A percentile compares a stretch with the other conserved stretches of the same genome.
Conservation (phyloP, 345 rosid species). For the Noccaea bulbosa region DNA sequence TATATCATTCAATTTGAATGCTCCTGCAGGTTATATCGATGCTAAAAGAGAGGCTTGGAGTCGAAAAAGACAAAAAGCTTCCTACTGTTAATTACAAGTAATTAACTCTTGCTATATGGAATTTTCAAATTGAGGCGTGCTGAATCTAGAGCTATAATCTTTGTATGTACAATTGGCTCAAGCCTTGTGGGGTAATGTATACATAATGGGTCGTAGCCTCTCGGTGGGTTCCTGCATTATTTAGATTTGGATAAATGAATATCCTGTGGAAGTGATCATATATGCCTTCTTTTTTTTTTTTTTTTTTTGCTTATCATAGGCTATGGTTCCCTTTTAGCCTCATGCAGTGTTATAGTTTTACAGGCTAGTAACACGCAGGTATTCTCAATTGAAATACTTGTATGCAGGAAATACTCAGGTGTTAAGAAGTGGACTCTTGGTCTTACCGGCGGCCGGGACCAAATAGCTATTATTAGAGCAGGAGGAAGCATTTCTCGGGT, state of each 20-base stretch:
- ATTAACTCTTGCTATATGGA: conserved; percentile 24
- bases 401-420: conserved; percentile 78
- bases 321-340: not conserved
- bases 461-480: conserved; percentile 87
- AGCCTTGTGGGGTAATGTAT: conserved; percentile 8
- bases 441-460: conserved; percentile 77
- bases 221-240: conserved; percentile 17
- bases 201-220: conserved; percentile 6
- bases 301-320: not conserved
- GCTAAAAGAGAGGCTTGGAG: conserved; percentile 86
- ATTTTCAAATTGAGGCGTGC: conserved; percentile 19
- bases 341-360: not conserved
- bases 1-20: conserved; percentile 25
- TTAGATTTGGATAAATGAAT: conserved; percentile 8
- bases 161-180: conserved; percentile 15
- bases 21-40: conserved; percentile 70
- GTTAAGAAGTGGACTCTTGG: conserved; percentile 91
- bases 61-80: conserved; percentile 70
- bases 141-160: conserved; percentile 25
- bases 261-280: too few species aligned
- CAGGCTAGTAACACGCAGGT: conserved; percentile 19
- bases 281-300: too few species aligned
- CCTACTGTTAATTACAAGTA: conserved; percentile 80
- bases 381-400: conserved; percentile 25
- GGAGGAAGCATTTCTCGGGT: conserved; percentile 93